Percentiles rank a stretch among this genome's conserved stretches.
phyloP scores from a whole-genome alignment of 345 rosid species.

The Eucalyptus virginea region DNA sequence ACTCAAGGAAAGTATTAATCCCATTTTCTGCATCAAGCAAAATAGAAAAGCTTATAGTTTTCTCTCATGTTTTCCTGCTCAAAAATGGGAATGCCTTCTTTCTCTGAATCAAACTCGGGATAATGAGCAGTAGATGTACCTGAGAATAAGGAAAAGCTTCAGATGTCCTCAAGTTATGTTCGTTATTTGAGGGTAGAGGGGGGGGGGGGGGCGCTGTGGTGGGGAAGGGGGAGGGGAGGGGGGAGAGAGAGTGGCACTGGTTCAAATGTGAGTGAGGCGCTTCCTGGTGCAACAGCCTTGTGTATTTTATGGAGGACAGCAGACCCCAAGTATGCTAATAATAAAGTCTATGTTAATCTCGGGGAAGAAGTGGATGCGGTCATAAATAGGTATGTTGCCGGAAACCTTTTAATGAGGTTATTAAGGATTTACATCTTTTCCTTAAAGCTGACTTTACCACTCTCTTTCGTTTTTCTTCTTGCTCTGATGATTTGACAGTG shows the following conservation, averaged over 20 bases:
- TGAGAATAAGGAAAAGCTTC: background rate
- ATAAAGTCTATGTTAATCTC: constrained; percentile 80
- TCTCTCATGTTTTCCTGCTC: background rate
- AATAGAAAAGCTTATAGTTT: background rate
- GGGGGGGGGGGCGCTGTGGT: accelerated
- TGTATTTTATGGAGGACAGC: constrained; percentile 87
- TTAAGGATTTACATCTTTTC: background rate
- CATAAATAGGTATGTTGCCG: constrained; percentile 41
- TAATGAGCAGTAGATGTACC: background rate
- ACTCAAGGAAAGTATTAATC: background rate
- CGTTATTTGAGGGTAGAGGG: background rate
- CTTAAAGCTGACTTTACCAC: background rate
- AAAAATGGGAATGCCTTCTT: background rate
- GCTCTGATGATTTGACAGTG: background rate
- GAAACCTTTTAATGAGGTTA: background rate
- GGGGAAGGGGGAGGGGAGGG: background rate
- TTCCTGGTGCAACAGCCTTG: constrained; percentile 75
- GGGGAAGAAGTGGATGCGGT: constrained; percentile 89
- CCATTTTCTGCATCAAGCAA: background rate
- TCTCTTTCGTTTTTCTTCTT: background rate
- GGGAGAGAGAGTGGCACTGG: constrained; percentile 51
- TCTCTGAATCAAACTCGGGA: background rate
- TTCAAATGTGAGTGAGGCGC: constrained; percentile 69
- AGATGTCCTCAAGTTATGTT: background rate
- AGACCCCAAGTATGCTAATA: constrained; percentile 65